Evolutionary conservation across 2,329 filamentous ascomycete species (phyloP).

Genomic region (Penicillium sp.): DNA sequence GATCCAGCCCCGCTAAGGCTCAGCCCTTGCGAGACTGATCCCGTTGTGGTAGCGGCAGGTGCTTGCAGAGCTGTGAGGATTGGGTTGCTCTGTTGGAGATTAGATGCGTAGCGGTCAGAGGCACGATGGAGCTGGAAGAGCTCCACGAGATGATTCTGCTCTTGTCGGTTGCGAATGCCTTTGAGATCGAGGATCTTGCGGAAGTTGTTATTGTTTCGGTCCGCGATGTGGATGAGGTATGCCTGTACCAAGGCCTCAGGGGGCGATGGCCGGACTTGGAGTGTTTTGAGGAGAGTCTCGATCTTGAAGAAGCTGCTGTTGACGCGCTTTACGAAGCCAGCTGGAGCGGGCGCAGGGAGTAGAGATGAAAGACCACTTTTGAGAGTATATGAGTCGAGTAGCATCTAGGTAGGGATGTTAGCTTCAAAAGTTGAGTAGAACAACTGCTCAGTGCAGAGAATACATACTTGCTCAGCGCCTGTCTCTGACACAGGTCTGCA

Average conservation of each 20-base stretch:
- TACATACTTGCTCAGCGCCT: constrained; percentile 79
- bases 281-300: constrained; percentile 90
- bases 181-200: constrained; percentile 95
- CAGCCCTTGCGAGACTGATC: constrained; percentile 50
- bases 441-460: not conserved
- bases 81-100: constrained; percentile 69
- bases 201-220: constrained; percentile 93
- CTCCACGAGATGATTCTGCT: constrained; percentile 81
- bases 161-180: constrained; percentile 76
- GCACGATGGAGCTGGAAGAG: constrained; percentile 85
- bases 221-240: constrained; percentile 94
- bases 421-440: not conserved
- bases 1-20: constrained; percentile 47
- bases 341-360: constrained; percentile 58
- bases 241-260: constrained; percentile 94
- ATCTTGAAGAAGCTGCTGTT: constrained; percentile 81
- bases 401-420: constrained; percentile 66
- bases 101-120: constrained; percentile 62
- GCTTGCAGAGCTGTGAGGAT: constrained; percentile 66
- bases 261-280: constrained; percentile 89
- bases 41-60: constrained; percentile 28
- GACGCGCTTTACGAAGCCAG: constrained; percentile 80
- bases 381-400: constrained; percentile 83
- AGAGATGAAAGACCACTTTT: constrained; percentile 53
- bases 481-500: constrained; percentile 91